Evolutionary conservation across 805 yeast genomes (phyloP).

Genomic region (Wickerhamiella bombiphila): DNA sequence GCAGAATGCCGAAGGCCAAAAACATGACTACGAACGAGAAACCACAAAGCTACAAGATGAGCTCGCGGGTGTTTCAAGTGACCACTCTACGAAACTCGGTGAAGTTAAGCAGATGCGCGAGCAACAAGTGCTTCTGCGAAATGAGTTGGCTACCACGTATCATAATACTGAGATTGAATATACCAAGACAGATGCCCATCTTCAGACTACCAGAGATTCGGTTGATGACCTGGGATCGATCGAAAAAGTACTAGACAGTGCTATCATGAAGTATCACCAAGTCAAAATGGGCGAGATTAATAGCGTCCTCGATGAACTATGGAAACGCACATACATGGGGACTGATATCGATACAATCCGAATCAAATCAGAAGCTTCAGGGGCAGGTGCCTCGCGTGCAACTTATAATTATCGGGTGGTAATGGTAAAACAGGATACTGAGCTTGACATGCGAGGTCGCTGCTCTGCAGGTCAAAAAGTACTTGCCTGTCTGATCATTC

Average conservation of each 20-base stretch:
- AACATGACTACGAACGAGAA: constrained; percentile 46
- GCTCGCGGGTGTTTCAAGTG: constrained; percentile 43
- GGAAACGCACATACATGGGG: constrained; percentile 91
- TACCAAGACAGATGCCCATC: constrained; percentile 54
- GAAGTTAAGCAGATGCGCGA: constrained; percentile 72
- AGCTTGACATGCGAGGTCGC: constrained; percentile 93
- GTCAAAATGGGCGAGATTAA: constrained; percentile 88
- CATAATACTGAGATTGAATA: constrained; percentile 49
- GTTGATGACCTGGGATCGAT: constrained; percentile 72
- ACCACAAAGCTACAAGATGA: constrained; percentile 35
- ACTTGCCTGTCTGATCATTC: constrained; percentile 75
- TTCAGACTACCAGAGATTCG: constrained; percentile 61
- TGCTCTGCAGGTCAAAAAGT: constrained; percentile 98
- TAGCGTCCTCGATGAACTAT: constrained; percentile 70
- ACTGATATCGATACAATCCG: constrained; percentile 87
- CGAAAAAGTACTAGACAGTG: constrained; percentile 74
- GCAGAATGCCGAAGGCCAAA: constrained; percentile 43
- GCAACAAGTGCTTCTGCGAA: constrained; percentile 41
- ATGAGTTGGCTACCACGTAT: constrained; percentile 58
- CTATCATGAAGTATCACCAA: constrained; percentile 85
- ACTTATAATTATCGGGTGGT: constrained; percentile 87
- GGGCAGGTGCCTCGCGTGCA: constrained; percentile 31
- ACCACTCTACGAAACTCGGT: constrained; percentile 65
- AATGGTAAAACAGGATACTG: constrained; percentile 84
- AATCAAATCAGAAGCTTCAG: constrained; percentile 64